Evolutionary conservation across 2,329 filamentous ascomycete genomes (phyloP), one percentile per base, ranked within the genome.

Genomic region (Fusarium xyrophilum): DNA sequence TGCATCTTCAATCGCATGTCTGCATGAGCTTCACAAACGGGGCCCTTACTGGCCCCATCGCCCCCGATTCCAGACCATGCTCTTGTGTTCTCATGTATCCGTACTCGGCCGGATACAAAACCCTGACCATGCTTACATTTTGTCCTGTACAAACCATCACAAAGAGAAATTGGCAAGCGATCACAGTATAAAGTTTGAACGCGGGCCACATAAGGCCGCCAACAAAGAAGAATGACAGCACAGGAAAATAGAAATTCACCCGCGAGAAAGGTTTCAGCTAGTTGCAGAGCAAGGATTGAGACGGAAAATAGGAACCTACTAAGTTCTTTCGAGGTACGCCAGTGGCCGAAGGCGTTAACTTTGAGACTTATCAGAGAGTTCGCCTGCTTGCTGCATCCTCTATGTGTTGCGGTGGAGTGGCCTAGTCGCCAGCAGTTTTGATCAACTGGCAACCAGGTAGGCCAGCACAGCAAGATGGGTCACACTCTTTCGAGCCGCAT

Each of bases 391-490:
- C 80, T 83, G 81, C 82, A 81, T 81, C 78, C 74, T 73, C 72
- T 72, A 74, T 75, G 73, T 75, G 73, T 74, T 63, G 81, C 79
- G 80, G 86, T 89, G 86, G 87, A 87, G 85, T 84, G 85, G 83
- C 80, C 82, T 87, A 86, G 85, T 85, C 82, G 85, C 83, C 74
- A 84, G 82, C 83, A 82, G 80, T 81, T 86, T 84, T 84, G 83
- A 88, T 89, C 86, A 89, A 94, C 90, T 95, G 92, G 92, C 87
- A 87, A 88, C 85, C 85, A 90, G 85, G 85, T 84, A 89, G 90
- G 93, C 93, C 93, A 96, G 86, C 93, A 91, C 93, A 96, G 93
- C 92, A 92, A 84, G 82, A 88, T 87, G 86, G 87, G 86, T 88
- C 86, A 86, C 86, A 87, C 85, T 85, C 80, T 85, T 75, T 75